These are phyloP conservation scores for Domatiomyces globalis DNA, from an alignment of 2,329 filamentous ascomycete species.

Conservation along the genomic window DNA sequence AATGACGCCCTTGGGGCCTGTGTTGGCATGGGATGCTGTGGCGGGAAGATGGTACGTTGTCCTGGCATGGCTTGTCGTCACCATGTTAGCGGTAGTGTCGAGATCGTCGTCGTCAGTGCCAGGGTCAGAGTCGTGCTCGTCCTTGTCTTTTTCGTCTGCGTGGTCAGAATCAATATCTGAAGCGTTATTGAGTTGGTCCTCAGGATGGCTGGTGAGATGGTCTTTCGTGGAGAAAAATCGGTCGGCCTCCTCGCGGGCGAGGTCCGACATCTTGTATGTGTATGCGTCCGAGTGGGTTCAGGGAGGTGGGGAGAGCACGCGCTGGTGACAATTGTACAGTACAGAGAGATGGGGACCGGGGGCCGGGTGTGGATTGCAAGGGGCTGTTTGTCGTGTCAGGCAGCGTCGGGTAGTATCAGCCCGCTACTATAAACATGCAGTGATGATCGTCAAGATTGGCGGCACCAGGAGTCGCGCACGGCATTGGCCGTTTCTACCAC, in stretches of 20 bases:
- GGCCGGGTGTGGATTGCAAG: neutral
- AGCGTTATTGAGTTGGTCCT: constrained; percentile 24
- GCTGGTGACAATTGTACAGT: too few relatives aligned
- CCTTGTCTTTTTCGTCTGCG: constrained; percentile 1
- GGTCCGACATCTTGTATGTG: constrained; percentile 26
- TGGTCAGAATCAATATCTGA: constrained; percentile 12
- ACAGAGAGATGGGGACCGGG: neutral
- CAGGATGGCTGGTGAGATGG: constrained; percentile 27
- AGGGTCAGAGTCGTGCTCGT: constrained; percentile 17
- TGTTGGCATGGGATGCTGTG: constrained; percentile 35
- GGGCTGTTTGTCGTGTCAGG: neutral
- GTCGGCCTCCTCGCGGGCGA: constrained; percentile 35
- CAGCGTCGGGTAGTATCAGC: too few relatives aligned
- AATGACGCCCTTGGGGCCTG: constrained; percentile 38
- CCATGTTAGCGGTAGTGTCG: constrained; percentile 18
- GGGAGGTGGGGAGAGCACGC: too few relatives aligned
- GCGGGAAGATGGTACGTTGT: constrained; percentile 31
- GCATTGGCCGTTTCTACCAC: too few relatives aligned
- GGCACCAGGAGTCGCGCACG: too few relatives aligned
- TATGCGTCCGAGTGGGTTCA: neutral
- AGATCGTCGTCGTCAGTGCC: constrained; percentile 24
- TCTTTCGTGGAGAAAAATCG: constrained; percentile 27
- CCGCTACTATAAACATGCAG: too few relatives aligned
- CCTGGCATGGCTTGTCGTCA: constrained; percentile 23
- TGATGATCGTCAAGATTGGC: too few relatives aligned